A percentile compares a stretch with the other conserved stretches of the same genome.
Evolutionary conservation across 1,284 basidiomycete genomes (phyloP).

Genomic region (Leccinum idahoense): DNA sequence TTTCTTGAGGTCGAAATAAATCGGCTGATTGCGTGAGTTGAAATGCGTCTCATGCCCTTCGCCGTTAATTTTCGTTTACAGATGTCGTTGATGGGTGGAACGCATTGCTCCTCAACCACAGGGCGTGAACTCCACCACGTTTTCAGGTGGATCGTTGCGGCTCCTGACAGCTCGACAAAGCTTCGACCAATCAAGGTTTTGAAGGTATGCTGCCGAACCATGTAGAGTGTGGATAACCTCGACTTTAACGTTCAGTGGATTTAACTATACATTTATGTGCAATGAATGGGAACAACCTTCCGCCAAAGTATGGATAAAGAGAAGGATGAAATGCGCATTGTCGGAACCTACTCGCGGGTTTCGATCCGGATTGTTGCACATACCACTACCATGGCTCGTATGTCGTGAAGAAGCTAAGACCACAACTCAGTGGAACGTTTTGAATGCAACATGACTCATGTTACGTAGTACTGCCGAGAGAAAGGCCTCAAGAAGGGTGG

Average conservation of each 20-base stretch:
- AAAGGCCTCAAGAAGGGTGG: background rate
- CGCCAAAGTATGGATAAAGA: background rate
- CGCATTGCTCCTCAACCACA: conserved; percentile 64
- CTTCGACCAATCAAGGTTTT: conserved; percentile 66
- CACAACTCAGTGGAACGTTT: background rate
- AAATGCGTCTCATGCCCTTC: background rate
- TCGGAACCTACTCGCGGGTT: background rate
- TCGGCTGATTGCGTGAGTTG: conserved; percentile 4
- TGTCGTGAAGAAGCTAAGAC: background rate
- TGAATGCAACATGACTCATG: background rate
- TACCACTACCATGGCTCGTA: background rate
- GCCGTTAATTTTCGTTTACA: conserved; percentile 19
- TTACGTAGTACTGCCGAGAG: background rate
- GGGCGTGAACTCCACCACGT: conserved; percentile 74
- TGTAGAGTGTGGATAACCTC: background rate
- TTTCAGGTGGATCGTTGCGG: conserved; percentile 75
- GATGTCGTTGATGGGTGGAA: conserved; percentile 61
- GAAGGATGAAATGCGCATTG: background rate
- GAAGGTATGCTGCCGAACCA: conserved; percentile 35
- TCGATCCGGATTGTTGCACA: background rate
- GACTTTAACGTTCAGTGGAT: no score
- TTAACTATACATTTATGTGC: background rate
- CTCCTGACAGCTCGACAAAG: conserved; percentile 81
- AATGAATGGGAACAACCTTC: background rate
- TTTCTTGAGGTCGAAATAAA: no score